Conservation (phyloP, 1,284 basidiomycete species). For the Abortiporus biennis region DNA sequence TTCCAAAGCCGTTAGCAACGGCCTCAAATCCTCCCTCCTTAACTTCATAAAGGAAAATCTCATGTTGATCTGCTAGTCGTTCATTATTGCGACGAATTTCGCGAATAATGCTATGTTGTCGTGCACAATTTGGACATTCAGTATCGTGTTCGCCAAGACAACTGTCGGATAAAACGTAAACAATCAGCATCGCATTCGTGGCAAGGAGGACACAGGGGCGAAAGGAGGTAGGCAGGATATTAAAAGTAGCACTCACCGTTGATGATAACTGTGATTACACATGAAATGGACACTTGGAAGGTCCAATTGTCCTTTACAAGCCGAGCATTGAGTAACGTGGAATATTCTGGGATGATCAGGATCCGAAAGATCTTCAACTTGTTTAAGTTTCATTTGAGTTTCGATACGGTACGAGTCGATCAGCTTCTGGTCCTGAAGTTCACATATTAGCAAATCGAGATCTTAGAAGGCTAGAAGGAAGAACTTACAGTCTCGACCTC, state of each 20-base stretch:
- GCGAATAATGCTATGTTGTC: constrained; percentile 82
- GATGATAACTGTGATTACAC: constrained; percentile 97
- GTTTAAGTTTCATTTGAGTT: constrained; percentile 75
- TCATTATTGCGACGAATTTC: constrained; percentile 86
- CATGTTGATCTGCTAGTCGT: constrained; percentile 78
- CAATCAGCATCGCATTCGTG: not conserved
- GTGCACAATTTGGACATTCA: constrained; percentile 85
- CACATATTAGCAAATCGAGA: constrained; percentile 4
- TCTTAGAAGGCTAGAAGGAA: constrained; percentile 2
- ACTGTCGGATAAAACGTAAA: no score
- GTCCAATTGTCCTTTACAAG: constrained; percentile 85
- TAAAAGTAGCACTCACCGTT: constrained; percentile 48
- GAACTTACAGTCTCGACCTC: constrained; percentile 73
- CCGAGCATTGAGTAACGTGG: constrained; percentile 88
- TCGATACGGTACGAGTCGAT: constrained; percentile 85
- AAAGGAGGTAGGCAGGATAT: not conserved
- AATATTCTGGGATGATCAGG: constrained; percentile 79
- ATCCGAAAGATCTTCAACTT: constrained; percentile 79
- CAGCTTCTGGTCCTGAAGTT: constrained; percentile 71
- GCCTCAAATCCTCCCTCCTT: constrained; percentile 80
- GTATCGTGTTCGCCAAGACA: constrained; percentile 82
- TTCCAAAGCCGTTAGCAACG: constrained; percentile 76
- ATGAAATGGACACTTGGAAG: constrained; percentile 95
- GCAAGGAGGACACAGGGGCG: constrained; percentile 1
- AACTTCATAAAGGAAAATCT: constrained; percentile 84